Base-by-base conservation (phyloP, 1,284 basidiomycete genomes). In the Apiotrichum sp. region DNA sequence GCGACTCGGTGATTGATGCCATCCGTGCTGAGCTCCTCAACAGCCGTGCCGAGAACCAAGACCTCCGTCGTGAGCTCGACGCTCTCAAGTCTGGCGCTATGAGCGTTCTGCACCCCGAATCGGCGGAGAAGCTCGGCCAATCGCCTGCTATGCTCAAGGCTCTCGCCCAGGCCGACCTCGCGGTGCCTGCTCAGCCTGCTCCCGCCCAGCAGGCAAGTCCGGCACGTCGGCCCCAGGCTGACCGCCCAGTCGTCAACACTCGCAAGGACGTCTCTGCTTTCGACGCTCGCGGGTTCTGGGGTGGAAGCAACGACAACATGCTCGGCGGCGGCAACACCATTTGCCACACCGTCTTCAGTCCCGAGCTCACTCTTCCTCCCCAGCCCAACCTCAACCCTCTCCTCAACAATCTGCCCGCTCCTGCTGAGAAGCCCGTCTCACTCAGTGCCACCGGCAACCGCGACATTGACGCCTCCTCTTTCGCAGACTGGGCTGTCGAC, bases 1-100 rank as follows among this genome's bases (percentile, higher is more conserved):
- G 95, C 42, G 95, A 98, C 78, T 80, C 83, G 32, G 83, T 97
- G 57, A 89, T 98, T 65, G 86, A 89, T 62, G 86, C 87, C 32
- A 89, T 98, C 65, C 85, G 89, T 55, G 81, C 84, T 36, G 91
- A 98, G 73, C 82, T 97, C 29, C 86, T 87, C 34, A 82, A 82
- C 2, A 86, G 86, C 22, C 83, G 83, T 67, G 82, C 82, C 1
- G 92, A 97, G 79, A 97, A 97, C 74, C 77, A 82, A 47, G 86
- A 89, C 16, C 81, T 98, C 36, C 72, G 89, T 13, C 83, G 88
- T 61, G 91, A 95, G 73, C 86, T 97, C 55, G 80, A 83, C 1
- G 82, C 86, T 0, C 81, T 98, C 66, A 95, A 96, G 79, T 84
- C 83, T 55, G 66, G 62, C 61, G 72, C 73, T 3, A 70, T 73